Percentiles rank a stretch among this genome's conserved stretches.
phyloP scores from a whole-genome alignment of 2,329 filamentous ascomycete genomes.

The Trichoderma sp. region DNA sequence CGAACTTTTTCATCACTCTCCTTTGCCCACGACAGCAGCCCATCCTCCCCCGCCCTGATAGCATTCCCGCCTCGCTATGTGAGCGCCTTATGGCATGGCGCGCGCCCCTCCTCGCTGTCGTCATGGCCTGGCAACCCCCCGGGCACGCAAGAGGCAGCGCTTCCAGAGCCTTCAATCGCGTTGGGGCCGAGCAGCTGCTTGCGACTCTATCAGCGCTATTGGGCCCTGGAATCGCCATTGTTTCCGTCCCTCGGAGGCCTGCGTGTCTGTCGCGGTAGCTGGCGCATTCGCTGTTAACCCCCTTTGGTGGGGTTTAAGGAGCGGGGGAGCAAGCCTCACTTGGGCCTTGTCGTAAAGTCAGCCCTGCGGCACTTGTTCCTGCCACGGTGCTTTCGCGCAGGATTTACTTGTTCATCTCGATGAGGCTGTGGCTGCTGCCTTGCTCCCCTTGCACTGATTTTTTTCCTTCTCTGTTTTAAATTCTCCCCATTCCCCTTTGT shows the following conservation, averaged over 20 bases:
- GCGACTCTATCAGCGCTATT: neutral
- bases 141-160: neutral
- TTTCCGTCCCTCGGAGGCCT: slow-evolving; percentile 8
- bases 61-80: slow-evolving; percentile 18
- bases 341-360: slow-evolving; percentile 14
- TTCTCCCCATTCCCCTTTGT: neutral
- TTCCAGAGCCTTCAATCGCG: slow-evolving; percentile 8
- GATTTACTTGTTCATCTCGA: neutral
- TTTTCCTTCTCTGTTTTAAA: neutral
- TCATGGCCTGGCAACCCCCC: slow-evolving; percentile 36
- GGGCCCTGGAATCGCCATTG: neutral
- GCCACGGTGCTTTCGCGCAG: slow-evolving; percentile 10
- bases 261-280: slow-evolving; percentile 9
- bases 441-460: neutral
- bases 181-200: slow-evolving; percentile 2
- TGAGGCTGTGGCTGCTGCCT: slow-evolving; percentile 17
- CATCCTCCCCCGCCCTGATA: neutral
- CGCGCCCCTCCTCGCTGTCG: slow-evolving; percentile 38
- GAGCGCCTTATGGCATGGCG: slow-evolving; percentile 19
- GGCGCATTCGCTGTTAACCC: slow-evolving; percentile 18
- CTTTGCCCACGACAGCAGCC: neutral
- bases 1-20: neutral
- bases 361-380: slow-evolving; percentile 19
- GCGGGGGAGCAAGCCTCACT: slow-evolving; percentile 20
- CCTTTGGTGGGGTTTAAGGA: slow-evolving; percentile 18